Percentiles rank a stretch among this genome's conserved stretches.
phyloP scores from a whole-genome alignment of 208 protist genomes.

The Lotmaria passim region DNA sequence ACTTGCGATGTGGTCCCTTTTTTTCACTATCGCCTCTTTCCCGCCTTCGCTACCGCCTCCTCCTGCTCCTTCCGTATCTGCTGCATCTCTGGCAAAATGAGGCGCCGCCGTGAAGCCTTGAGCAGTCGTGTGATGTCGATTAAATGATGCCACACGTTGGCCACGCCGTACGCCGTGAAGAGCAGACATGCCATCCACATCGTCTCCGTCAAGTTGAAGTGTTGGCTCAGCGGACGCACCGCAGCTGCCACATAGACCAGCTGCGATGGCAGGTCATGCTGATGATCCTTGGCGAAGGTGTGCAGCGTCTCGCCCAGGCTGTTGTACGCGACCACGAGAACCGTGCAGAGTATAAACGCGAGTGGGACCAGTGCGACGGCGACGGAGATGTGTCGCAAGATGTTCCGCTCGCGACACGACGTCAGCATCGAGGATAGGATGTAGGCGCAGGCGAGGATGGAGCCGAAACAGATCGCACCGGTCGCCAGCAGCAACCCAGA shows the following conservation, averaged over 20 bases:
- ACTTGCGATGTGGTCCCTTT: not conserved
- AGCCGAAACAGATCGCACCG: not conserved
- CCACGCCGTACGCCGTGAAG: slow-evolving; percentile 58
- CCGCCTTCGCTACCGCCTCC: slow-evolving; percentile 2
- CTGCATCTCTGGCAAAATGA: slow-evolving; percentile 37
- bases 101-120: slow-evolving; percentile 64
- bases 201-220: slow-evolving; percentile 15
- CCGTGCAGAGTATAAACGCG: slow-evolving; percentile 26
- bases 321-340: slow-evolving; percentile 25
- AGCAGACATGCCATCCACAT: slow-evolving; percentile 61
- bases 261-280: slow-evolving; percentile 16
- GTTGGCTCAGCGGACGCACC: slow-evolving; percentile 14
- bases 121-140: slow-evolving; percentile 62
- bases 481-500: slow-evolving; percentile 11
- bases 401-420: slow-evolving; percentile 2
- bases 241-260: slow-evolving; percentile 25
- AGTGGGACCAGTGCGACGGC: slow-evolving; percentile 43
- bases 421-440: not conserved
- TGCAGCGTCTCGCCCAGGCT: slow-evolving; percentile 18
- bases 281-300: slow-evolving; percentile 24
- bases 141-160: slow-evolving; percentile 50
- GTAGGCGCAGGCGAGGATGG: slow-evolving; percentile 14
- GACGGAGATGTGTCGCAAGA: slow-evolving; percentile 42
- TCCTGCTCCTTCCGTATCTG: slow-evolving; percentile 8
- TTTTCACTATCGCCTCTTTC: slow-evolving; percentile 8